A percentile compares a stretch with the other conserved stretches of the same genome.
Conservation (phyloP, 495 filamentous ascomycete genomes). For the Endocarpon pusillum region DNA sequence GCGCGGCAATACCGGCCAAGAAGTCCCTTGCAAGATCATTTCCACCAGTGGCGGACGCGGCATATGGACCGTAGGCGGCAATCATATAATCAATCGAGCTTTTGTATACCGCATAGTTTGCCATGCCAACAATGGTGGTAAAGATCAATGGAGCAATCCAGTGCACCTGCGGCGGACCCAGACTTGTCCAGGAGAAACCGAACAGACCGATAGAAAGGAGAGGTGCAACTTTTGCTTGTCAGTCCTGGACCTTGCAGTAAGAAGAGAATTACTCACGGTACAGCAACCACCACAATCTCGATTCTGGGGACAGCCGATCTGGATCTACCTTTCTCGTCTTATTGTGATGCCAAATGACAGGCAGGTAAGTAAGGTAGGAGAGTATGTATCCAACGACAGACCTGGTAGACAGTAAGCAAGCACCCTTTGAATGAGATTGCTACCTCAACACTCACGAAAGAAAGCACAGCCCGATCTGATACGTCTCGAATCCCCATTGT, state of each 20-base stretch:
- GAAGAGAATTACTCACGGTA: no score
- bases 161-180: conserved; percentile 39
- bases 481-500: conserved; percentile 42
- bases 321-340: conserved; percentile 25
- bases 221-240: no score
- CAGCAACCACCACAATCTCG: conserved; percentile 37
- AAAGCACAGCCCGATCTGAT: conserved; percentile 43
- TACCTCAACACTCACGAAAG: no score
- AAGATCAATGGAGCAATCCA: conserved; percentile 47
- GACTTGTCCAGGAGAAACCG: conserved; percentile 49
- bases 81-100: conserved; percentile 78
- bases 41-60: conserved; percentile 61
- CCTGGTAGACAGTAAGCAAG: no score
- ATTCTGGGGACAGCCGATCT: conserved; percentile 19
- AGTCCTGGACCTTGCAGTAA: no score
- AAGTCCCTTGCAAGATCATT: conserved; percentile 38
- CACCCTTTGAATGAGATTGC: no score
- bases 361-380: conserved; percentile 46
- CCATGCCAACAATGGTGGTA: conserved; percentile 43
- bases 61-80: conserved; percentile 61
- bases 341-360: conserved; percentile 39
- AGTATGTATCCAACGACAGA: conserved; percentile 49
- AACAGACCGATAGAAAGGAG: conserved; percentile 50
- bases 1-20: conserved; percentile 27
- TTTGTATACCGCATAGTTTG: conserved; percentile 61